Conservation (phyloP, 2,329 filamentous ascomycete species). For the Clonostachys solani region DNA sequence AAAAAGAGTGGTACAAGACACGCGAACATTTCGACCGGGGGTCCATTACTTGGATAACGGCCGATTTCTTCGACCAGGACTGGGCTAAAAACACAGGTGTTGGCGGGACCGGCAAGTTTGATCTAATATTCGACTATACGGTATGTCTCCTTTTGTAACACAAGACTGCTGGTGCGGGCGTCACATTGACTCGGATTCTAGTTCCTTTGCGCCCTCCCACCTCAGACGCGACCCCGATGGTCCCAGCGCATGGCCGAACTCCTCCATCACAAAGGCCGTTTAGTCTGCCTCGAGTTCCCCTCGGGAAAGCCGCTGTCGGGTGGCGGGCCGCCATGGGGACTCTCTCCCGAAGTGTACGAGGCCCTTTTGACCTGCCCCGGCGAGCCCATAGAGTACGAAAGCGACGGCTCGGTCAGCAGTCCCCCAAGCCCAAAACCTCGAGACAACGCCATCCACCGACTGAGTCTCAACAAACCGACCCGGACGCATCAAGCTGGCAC, state of each 20-base stretch:
- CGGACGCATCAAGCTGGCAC: constrained; percentile 44
- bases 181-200: constrained; percentile 14
- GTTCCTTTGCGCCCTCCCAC: constrained; percentile 62
- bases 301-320: constrained; percentile 62
- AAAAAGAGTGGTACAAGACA: constrained; percentile 33
- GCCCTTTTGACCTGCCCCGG: constrained; percentile 69
- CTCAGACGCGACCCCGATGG: constrained; percentile 46
- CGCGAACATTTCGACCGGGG: constrained; percentile 36
- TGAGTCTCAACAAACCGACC: constrained; percentile 44
- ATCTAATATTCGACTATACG: constrained; percentile 62
- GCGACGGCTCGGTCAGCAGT: constrained; percentile 36
- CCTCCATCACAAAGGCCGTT: constrained; percentile 41
- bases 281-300: constrained; percentile 74
- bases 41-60: constrained; percentile 48
- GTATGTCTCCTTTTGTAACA: constrained; percentile 27
- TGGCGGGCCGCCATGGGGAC: constrained; percentile 69
- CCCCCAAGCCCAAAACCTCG: constrained; percentile 30
- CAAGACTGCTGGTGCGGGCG: neutral
- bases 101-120: constrained; percentile 47
- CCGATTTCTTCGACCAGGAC: constrained; percentile 63
- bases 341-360: constrained; percentile 65
- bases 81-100: constrained; percentile 42
- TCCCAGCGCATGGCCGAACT: constrained; percentile 46
- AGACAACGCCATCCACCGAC: constrained; percentile 29
- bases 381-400: constrained; percentile 56